Evolutionary conservation across 257 asterid genomes (phyloP).

Genomic region (Ilex aquifolium): DNA sequence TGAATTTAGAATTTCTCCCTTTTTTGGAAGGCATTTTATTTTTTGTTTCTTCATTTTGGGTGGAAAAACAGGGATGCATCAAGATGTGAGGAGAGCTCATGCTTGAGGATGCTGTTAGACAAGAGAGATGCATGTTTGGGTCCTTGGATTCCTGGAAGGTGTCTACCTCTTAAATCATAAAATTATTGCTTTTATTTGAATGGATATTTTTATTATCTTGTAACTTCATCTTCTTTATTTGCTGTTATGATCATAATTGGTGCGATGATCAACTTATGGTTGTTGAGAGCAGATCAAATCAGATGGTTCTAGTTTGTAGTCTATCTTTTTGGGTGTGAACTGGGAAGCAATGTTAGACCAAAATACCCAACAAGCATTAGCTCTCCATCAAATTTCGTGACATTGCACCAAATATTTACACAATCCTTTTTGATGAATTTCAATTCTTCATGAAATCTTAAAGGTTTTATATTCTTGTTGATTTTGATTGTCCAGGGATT

Average conservation of each 20-base stretch:
- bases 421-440: no score
- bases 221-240: conserved; percentile 3
- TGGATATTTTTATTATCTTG: background rate
- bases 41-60: conserved; percentile 19
- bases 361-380: no score
- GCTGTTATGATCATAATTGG: background rate
- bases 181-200: conserved; percentile 9
- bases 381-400: no score
- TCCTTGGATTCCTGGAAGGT: conserved; percentile 99
- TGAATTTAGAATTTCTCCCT: conserved; percentile 1
- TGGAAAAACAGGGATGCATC: conserved; percentile 69
- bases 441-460: no score
- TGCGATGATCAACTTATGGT: no score
- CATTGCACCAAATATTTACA: no score
- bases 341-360: no score
- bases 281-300: no score
- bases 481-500: conserved; percentile 53
- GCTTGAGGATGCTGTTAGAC: conserved; percentile 83
- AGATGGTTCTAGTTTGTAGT: no score
- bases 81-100: conserved; percentile 86
- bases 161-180: conserved; percentile 7
- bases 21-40: conserved; percentile 8
- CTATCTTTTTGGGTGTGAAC: no score
- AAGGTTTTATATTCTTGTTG: conserved; percentile 3
- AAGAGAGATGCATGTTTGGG: conserved; percentile 98